Percentiles rank a stretch among this genome's conserved stretches.
These are phyloP conservation scores for Delonix regia DNA, from an alignment of 306 rosid genomes.

Conservation along the genomic window DNA sequence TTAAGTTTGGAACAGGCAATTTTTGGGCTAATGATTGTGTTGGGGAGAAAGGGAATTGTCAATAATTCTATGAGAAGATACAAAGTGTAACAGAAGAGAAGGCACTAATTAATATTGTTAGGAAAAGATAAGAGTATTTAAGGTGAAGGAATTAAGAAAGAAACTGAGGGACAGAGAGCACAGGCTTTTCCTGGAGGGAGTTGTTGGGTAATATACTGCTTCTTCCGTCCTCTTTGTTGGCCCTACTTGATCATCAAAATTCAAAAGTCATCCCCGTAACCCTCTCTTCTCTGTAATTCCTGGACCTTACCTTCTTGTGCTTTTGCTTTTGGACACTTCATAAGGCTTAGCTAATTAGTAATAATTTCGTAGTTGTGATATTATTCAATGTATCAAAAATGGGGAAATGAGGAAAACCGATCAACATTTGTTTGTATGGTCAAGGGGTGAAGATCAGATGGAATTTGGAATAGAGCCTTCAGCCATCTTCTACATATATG, in stretches of 20 bases:
- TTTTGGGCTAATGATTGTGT: slow-evolving; percentile 4
- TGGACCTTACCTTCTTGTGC: not conserved
- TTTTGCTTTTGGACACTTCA: not conserved
- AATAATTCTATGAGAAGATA: not conserved
- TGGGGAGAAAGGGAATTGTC: not conserved
- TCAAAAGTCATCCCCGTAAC: slow-evolving; percentile 45
- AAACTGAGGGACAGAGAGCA: slow-evolving; percentile 36
- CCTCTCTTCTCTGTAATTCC: not conserved
- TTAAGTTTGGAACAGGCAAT: not conserved
- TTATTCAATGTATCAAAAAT: too few species aligned
- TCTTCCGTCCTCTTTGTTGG: slow-evolving; percentile 66
- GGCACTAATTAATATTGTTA: not conserved
- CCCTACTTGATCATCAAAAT: slow-evolving; percentile 42
- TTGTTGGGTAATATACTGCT: slow-evolving; percentile 64
- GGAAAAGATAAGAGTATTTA: slow-evolving; percentile 2
- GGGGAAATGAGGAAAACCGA: too few species aligned
- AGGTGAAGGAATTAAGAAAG: not conserved
- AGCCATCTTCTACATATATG: not conserved
- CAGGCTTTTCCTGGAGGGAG: slow-evolving; percentile 62
- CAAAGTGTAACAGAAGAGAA: not conserved
- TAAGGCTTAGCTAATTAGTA: not conserved
- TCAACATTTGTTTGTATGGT: not conserved
- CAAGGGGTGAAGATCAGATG: slow-evolving; percentile 3
- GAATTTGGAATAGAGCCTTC: slow-evolving; percentile 15
- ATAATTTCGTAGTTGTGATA: not conserved